Percentiles rank a stretch among this genome's conserved stretches.
phyloP scores from a whole-genome alignment of 352 stramenopile genomes.

The Phytophthora cajani region DNA sequence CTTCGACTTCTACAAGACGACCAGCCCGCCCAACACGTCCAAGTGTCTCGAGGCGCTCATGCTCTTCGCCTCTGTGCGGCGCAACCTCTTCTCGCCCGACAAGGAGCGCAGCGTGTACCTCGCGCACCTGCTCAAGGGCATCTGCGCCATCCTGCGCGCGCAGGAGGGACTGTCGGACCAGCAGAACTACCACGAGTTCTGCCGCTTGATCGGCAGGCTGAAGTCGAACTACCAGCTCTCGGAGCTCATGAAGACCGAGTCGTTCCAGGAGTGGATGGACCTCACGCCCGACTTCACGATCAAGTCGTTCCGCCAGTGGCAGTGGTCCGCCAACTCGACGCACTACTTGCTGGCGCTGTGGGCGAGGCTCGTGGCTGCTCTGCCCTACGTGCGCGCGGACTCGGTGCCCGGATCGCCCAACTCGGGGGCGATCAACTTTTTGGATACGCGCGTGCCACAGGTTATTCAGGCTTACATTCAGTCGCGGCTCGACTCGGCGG shows the following conservation, averaged over 20 bases:
- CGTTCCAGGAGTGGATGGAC: slow-evolving; percentile 98
- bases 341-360: slow-evolving; percentile 98
- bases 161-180: slow-evolving; percentile 97
- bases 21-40: slow-evolving; percentile 91
- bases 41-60: slow-evolving; percentile 98
- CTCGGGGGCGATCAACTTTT: slow-evolving; percentile 59
- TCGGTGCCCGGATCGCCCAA: slow-evolving; percentile 57
- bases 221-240: slow-evolving; percentile 99
- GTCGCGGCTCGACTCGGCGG: slow-evolving; percentile 94
- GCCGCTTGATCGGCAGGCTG: slow-evolving; percentile 95
- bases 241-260: slow-evolving; percentile 96
- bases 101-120: slow-evolving; percentile 96
- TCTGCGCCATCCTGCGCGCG: slow-evolving; percentile 94
- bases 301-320: slow-evolving; percentile 97
- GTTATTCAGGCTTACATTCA: slow-evolving; percentile 97
- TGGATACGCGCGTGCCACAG: slow-evolving; percentile 77
- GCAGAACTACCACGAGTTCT: slow-evolving; percentile 99
- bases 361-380: slow-evolving; percentile 94
- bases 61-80: slow-evolving; percentile 94
- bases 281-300: slow-evolving; percentile 96
- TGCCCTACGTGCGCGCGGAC: slow-evolving; percentile 95
- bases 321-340: slow-evolving; percentile 94
- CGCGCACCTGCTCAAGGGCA: slow-evolving; percentile 92
- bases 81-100: slow-evolving; percentile 97
- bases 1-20: slow-evolving; percentile 97